A percentile compares a stretch with the other conserved stretches of the same genome.
phyloP scores from a whole-genome alignment of 2,329 filamentous ascomycete species.

The Hawksworthiomyces lignivorus region DNA sequence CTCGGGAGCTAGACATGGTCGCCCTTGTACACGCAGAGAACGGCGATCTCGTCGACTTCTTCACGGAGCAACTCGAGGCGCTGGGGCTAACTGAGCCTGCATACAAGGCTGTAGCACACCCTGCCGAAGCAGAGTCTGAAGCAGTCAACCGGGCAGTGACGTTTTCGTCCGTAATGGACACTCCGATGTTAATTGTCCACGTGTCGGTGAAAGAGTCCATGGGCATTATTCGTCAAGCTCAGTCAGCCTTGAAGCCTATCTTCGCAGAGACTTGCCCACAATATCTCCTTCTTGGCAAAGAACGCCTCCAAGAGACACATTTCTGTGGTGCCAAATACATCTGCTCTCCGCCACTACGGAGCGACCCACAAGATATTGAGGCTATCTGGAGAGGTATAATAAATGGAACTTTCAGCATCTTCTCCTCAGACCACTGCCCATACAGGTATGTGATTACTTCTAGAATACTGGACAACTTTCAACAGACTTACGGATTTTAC shows the following conservation, averaged over 20 bases:
- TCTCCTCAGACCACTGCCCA: constrained; percentile 41
- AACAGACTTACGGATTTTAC: too few relatives aligned
- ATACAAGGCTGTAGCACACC: constrained; percentile 37
- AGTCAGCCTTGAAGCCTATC: constrained; percentile 40
- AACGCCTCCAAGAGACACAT: constrained; percentile 12
- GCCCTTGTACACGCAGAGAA: constrained; percentile 57
- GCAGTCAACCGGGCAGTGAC: constrained; percentile 41
- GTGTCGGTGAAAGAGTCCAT: constrained; percentile 39
- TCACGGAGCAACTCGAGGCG: constrained; percentile 23
- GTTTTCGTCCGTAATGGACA: constrained; percentile 36
- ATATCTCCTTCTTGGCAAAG: constrained; percentile 45
- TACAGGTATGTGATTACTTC: constrained; percentile 18
- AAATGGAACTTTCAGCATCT: constrained; percentile 47
- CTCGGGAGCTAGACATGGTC: constrained; percentile 37
- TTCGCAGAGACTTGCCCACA: constrained; percentile 52
- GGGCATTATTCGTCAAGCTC: constrained; percentile 41
- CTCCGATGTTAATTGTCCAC: constrained; percentile 45
- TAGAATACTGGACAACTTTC: too few relatives aligned
- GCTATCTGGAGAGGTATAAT: constrained; percentile 42
- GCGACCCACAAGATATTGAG: constrained; percentile 34
- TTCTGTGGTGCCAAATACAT: constrained; percentile 42
- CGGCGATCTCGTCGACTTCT: constrained; percentile 44
- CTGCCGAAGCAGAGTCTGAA: constrained; percentile 37
- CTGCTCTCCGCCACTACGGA: constrained; percentile 43
- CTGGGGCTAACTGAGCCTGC: constrained; percentile 26